These are phyloP conservation scores for Neofusicoccum parvum DNA, from an alignment of 2,329 filamentous ascomycete genomes.

Conservation along the genomic window DNA sequence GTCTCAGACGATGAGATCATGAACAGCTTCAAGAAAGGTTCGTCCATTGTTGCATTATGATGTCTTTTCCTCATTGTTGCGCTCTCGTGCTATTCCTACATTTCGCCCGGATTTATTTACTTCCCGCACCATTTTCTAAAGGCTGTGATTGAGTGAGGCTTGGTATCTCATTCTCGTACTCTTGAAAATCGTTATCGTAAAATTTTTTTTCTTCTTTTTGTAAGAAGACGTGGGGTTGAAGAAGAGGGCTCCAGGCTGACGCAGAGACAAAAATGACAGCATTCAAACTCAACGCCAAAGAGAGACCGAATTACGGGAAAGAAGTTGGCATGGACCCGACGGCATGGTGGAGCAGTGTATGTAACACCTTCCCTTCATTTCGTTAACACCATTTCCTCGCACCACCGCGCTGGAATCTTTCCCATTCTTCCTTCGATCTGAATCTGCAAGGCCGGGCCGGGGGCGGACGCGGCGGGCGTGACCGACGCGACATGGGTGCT, in stretches of 20 bases:
- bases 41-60: not conserved
- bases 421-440: too few species aligned
- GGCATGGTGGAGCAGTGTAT: slow-evolving; percentile 63
- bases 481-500: too few species aligned
- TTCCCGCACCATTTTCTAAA: too few species aligned
- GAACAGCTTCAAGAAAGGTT: slow-evolving; percentile 42
- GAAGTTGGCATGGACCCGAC: slow-evolving; percentile 53
- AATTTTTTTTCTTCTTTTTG: too few species aligned
- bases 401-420: too few species aligned
- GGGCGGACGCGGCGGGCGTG: too few species aligned
- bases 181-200: too few species aligned
- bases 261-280: slow-evolving; percentile 33
- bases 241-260: not conserved
- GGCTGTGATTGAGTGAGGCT: too few species aligned
- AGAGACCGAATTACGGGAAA: slow-evolving; percentile 63
- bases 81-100: too few species aligned
- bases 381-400: not conserved
- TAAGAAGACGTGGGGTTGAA: not conserved
- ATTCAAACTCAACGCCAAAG: slow-evolving; percentile 50
- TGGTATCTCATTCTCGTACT: too few species aligned
- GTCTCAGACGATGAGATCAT: slow-evolving; percentile 47
- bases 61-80: not conserved
- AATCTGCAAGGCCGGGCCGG: too few species aligned
- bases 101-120: too few species aligned
- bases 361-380: slow-evolving; percentile 24